Conservation (phyloP, 768 basidiomycete genomes). For the Pleurotus cornucopiae region DNA sequence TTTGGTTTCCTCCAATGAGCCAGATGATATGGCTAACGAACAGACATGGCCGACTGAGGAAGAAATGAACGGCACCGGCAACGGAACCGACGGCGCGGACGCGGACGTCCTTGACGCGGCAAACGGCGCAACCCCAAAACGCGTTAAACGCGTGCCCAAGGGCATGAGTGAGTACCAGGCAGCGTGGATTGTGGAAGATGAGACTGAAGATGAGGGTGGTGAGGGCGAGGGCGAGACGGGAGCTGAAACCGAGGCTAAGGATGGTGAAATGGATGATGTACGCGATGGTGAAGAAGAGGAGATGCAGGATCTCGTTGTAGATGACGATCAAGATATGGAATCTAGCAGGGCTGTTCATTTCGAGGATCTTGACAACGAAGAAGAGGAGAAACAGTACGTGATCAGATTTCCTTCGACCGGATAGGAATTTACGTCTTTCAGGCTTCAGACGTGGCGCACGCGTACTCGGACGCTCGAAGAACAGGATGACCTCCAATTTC, state of each 20-base stretch:
- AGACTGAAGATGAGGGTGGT: conserved; percentile 56
- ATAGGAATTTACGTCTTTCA: conserved; percentile 23
- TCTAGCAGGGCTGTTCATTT: conserved; percentile 51
- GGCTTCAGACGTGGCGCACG: conserved; percentile 58
- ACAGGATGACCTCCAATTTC: conserved; percentile 81
- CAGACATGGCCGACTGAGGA: conserved; percentile 99
- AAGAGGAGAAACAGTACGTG: conserved; percentile 83
- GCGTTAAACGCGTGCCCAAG: conserved; percentile 83
- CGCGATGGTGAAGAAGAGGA: conserved; percentile 52
- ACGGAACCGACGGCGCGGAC: conserved; percentile 23
- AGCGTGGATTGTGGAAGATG: conserved; percentile 90
- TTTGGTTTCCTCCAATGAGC: conserved; percentile 80
- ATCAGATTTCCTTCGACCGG: not conserved
- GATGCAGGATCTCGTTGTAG: conserved; percentile 49
- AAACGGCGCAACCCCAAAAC: conserved; percentile 72
- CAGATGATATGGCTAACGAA: conserved; percentile 88
- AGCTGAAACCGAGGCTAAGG: conserved; percentile 22
- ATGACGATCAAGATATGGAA: conserved; percentile 54
- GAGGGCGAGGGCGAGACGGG: conserved; percentile 41
- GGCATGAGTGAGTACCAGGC: conserved; percentile 98
- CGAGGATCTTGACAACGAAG: conserved; percentile 76
- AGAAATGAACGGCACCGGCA: conserved; percentile 55
- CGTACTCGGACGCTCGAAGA: conserved; percentile 67
- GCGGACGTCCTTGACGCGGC: conserved; percentile 56
- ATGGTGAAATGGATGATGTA: conserved; percentile 26